Conservation (phyloP, 106 monocot genomes). For the Chionographis japonica region DNA sequence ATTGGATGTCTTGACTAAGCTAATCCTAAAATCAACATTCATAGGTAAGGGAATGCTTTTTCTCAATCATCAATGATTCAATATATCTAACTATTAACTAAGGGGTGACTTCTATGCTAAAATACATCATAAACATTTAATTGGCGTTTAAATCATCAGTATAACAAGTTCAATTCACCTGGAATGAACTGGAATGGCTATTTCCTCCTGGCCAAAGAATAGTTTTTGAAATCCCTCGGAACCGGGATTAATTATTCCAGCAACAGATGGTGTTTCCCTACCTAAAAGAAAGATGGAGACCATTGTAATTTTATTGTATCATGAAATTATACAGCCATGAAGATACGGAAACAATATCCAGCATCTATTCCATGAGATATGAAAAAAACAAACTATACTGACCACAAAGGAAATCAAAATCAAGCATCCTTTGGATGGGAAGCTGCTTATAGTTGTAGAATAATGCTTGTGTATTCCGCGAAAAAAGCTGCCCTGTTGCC, state of each 20-base stretch:
- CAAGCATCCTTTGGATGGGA: slow-evolving; percentile 97
- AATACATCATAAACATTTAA: too few relatives aligned
- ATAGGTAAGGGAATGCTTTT: too few relatives aligned
- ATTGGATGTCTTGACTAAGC: too few relatives aligned
- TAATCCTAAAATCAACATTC: too few relatives aligned
- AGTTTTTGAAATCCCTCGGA: slow-evolving; percentile 92
- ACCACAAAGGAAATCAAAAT: slow-evolving; percentile 99
- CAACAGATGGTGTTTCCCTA: slow-evolving; percentile 96
- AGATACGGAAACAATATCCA: neutral
- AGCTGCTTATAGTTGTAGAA: slow-evolving; percentile 99
- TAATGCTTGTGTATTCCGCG: slow-evolving; percentile 73
- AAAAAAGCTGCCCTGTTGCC: slow-evolving; percentile 91
- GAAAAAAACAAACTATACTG: slow-evolving; percentile 12
- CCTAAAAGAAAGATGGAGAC: slow-evolving; percentile 34
- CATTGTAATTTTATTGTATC: neutral
- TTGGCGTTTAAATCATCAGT: neutral
- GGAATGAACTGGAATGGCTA: slow-evolving; percentile 96
- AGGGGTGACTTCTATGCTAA: too few relatives aligned
- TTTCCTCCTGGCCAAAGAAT: slow-evolving; percentile 97
- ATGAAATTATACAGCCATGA: too few relatives aligned
- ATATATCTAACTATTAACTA: too few relatives aligned
- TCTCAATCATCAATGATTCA: too few relatives aligned
- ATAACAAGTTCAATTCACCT: slow-evolving; percentile 27
- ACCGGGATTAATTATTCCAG: slow-evolving; percentile 98
- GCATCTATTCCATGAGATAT: neutral